phyloP scores from a whole-genome alignment of 441 rosid species.

The Erodium texanum region DNA sequence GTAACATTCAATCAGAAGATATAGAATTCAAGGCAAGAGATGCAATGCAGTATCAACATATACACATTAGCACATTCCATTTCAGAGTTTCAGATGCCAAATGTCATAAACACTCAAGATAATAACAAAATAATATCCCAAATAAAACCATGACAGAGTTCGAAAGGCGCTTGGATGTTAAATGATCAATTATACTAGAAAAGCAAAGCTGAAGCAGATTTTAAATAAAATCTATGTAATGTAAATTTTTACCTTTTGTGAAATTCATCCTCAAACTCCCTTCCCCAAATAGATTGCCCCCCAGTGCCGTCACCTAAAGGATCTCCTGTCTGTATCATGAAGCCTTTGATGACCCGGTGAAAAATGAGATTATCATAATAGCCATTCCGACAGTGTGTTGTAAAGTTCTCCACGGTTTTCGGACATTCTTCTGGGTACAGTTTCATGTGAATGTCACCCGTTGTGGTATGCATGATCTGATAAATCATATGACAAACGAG shows the following conservation, averaged over 20 bases:
- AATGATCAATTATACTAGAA: neutral
- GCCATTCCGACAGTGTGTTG: slow-evolving; percentile 88
- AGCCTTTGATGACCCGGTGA: slow-evolving; percentile 91
- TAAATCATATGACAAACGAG: slow-evolving; percentile 13
- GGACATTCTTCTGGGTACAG: slow-evolving; percentile 98
- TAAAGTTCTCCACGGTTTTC: slow-evolving; percentile 94
- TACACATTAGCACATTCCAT: too few species aligned
- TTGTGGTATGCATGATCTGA: slow-evolving; percentile 73
- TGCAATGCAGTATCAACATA: too few species aligned
- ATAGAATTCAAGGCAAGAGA: neutral
- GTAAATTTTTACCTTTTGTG: slow-evolving; percentile 66
- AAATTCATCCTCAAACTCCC: slow-evolving; percentile 96
- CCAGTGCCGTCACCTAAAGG: slow-evolving; percentile 99
- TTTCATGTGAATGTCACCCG: slow-evolving; percentile 86
- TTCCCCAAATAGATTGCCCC: slow-evolving; percentile 98
- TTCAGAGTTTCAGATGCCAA: neutral
- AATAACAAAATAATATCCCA: neutral
- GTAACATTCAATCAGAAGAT: neutral
- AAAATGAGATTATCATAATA: slow-evolving; percentile 91
- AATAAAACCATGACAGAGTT: neutral
- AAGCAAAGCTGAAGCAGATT: neutral
- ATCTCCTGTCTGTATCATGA: slow-evolving; percentile 98
- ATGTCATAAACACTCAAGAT: too few species aligned
- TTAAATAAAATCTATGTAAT: too few species aligned
- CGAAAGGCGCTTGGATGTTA: neutral